Percentiles rank a stretch among this genome's conserved stretches.
These are phyloP conservation scores for Spinacia oleracea DNA, from an alignment of 179 eudicot genomes.

Conservation along the genomic window DNA sequence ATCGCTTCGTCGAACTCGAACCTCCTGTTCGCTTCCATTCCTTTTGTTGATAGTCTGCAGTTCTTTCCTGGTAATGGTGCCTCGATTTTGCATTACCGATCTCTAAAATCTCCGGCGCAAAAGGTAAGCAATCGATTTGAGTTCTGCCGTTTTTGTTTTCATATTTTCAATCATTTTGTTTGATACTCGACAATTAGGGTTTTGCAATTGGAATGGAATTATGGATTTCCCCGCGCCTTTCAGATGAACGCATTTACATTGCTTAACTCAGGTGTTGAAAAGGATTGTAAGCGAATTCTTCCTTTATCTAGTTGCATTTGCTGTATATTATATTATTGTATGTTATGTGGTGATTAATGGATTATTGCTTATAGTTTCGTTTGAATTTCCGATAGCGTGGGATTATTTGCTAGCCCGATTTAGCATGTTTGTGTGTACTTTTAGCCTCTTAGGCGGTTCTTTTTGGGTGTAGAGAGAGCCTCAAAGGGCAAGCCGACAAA, in stretches of 20 bases:
- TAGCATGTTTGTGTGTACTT: background rate
- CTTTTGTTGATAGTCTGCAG: background rate
- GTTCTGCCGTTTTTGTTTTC: background rate
- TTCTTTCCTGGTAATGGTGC: too few species aligned
- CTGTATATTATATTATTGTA: background rate
- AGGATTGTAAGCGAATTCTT: background rate
- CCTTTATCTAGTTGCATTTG: background rate
- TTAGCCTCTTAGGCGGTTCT: too few species aligned
- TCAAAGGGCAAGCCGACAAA: too few species aligned
- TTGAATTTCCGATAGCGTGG: too few species aligned
- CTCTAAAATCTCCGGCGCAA: background rate
- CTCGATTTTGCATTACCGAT: background rate
- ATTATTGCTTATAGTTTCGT: too few species aligned
- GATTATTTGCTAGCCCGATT: background rate
- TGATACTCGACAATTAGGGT: background rate
- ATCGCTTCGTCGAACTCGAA: background rate
- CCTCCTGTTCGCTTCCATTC: background rate
- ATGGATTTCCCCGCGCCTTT: background rate
- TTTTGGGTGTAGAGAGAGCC: too few species aligned
- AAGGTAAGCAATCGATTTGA: slow-evolving; percentile 3
- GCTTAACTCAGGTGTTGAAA: background rate
- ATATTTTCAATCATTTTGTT: background rate
- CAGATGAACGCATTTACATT: background rate
- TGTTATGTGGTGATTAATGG: background rate
- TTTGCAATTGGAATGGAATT: background rate